Evolutionary conservation across 768 basidiomycete species (phyloP), one percentile per base, ranked within the genome.

Genomic region (Pleurotus tuber-regium): DNA sequence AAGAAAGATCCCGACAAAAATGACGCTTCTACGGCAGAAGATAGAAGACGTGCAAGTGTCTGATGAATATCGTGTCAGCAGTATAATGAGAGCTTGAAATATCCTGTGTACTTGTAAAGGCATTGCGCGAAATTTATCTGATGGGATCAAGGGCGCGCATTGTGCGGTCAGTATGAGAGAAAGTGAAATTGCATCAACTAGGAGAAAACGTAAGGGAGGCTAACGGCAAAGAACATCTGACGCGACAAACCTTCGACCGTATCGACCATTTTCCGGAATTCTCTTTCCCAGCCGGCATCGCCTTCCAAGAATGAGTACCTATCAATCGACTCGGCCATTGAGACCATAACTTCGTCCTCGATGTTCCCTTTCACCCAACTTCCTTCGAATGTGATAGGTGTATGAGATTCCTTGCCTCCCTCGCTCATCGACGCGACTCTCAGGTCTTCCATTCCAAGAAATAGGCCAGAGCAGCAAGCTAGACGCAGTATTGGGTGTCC

Each of bases 291-390:
- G 50, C 71, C 70, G 29, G 61, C 57, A 3, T 58, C 51, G 18
- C 66, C 61, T 12, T 71, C 71, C 6, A 49, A 55, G 35, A 54
- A 54, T 5, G 65, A 60, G 54, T 84, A 82, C 9, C 76, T 66
- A 57, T 90, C 88, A 63, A 90, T 78, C 19, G 86, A 77, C 61
- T 90, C 88, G 6, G 89, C 88, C 23, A 89, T 70, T 2, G 86
- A 79, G 23, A 92, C 70, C 25, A 90, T 70, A 21, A 82, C 63
- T 59, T 88, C 85, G 49, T 86, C 78, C 63, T 91, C 84, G 8
- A 85, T 75, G 36, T 60, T 61, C 3, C 68, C 66, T 18, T 42
- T 53, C 21, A 64, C 48, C 39, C 66, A 54, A 24, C 46, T 48
- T 21, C 31, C 46, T 26, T 48, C 46, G 23, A 48, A 48, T 16